Evolutionary conservation across 1,284 basidiomycete species (phyloP).

Genomic region (Phlebopus sp.): DNA sequence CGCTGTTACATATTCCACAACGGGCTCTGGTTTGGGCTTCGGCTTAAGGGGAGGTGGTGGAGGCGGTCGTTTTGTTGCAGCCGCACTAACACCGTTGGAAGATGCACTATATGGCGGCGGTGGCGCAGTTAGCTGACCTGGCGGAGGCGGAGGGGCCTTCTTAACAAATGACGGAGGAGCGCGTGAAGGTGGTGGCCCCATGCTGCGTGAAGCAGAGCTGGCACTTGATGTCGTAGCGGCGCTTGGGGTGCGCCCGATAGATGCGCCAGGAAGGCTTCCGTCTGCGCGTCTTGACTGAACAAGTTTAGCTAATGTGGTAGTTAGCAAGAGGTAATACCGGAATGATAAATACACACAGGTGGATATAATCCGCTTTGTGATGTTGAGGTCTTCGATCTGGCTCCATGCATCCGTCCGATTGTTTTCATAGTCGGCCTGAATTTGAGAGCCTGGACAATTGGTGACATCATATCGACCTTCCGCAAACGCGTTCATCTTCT

Average conservation of each 20-base stretch:
- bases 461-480: conserved; percentile 81
- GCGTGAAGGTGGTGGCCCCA: conserved; percentile 34
- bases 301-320: conserved; percentile 49
- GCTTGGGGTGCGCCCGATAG: conserved; percentile 42
- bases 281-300: conserved; percentile 54
- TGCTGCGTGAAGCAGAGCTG: conserved; percentile 41
- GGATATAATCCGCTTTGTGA: conserved; percentile 80
- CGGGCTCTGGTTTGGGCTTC: conserved; percentile 67
- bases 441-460: conserved; percentile 63
- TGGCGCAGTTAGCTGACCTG: conserved; percentile 44
- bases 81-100: conserved; percentile 13
- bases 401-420: conserved; percentile 80
- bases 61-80: conserved; percentile 73
- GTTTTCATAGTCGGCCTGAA: conserved; percentile 75
- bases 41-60: conserved; percentile 87
- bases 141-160: conserved; percentile 46
- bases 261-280: conserved; percentile 25
- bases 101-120: conserved; percentile 46
- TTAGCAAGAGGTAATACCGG: conserved; percentile 2
- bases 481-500: conserved; percentile 87
- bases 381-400: conserved; percentile 70
- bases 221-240: conserved; percentile 36
- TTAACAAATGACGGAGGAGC: conserved; percentile 42
- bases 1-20: conserved; percentile 82
- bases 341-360: conserved; percentile 58